A percentile compares a stretch with the other conserved stretches of the same genome.
These are phyloP conservation scores for Globisporangium spiculum DNA, from an alignment of 352 stramenopile genomes.

Conservation along the genomic window DNA sequence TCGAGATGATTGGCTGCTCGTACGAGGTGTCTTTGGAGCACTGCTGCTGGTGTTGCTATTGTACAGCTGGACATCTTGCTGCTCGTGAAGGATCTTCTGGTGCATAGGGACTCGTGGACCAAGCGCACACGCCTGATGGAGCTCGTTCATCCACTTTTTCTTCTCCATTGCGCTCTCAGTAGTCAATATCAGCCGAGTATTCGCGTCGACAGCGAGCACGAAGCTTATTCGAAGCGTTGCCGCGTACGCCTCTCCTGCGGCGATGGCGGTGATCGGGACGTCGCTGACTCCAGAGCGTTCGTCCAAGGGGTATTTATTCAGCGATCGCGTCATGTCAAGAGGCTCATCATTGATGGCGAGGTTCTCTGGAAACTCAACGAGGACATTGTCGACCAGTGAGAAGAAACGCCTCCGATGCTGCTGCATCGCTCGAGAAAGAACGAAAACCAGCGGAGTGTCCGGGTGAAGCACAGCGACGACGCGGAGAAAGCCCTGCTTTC, in stretches of 20 bases:
- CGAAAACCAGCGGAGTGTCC: constrained; percentile 10
- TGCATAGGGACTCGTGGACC: constrained; percentile 10
- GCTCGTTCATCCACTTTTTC: constrained; percentile 42
- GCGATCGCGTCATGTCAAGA: constrained; percentile 15
- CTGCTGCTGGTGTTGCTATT: not conserved
- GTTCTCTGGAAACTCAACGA: constrained; percentile 36
- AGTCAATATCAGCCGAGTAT: constrained; percentile 32
- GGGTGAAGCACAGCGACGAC: constrained; percentile 2
- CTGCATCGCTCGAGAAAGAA: constrained; percentile 22
- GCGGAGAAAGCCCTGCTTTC: constrained; percentile 41
- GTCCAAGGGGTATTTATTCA: constrained; percentile 21
- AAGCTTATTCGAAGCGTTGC: constrained; percentile 38
- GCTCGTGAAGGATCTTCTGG: not conserved
- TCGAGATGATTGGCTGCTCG: not conserved
- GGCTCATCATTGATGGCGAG: constrained; percentile 18
- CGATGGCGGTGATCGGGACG: constrained; percentile 9
- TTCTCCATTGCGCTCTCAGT: constrained; percentile 41
- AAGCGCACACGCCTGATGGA: constrained; percentile 24
- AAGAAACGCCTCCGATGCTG: constrained; percentile 30
- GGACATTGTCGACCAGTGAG: constrained; percentile 26
- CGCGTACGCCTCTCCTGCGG: constrained; percentile 17
- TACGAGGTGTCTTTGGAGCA: not conserved
- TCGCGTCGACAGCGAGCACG: constrained; percentile 21
- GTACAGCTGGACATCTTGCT: not conserved
- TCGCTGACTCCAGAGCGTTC: constrained; percentile 19